A percentile compares a stretch with the other conserved stretches of the same genome.
Evolutionary conservation across 2,329 filamentous ascomycete species (phyloP).

Genomic region (Aspergillus versicolor): DNA sequence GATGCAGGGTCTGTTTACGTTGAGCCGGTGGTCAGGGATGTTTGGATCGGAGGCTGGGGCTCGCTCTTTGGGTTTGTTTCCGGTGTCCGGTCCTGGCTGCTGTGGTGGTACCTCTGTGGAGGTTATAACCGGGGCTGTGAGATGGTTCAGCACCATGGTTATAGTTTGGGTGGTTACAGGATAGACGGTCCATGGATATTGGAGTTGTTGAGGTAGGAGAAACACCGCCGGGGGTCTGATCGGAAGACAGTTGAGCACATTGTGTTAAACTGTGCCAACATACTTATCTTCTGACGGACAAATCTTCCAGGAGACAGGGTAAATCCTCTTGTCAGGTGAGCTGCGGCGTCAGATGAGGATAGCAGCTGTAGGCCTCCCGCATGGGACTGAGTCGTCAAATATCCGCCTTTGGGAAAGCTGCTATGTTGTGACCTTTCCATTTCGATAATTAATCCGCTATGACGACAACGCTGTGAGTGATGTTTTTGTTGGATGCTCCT

Average conservation of each 20-base stretch:
- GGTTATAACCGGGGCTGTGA: constrained; percentile 5
- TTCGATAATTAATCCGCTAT: background rate
- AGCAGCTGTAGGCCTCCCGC: background rate
- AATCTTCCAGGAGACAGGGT: background rate
- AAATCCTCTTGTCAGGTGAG: constrained; percentile 1
- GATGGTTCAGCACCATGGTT: constrained; percentile 9
- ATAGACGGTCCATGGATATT: background rate
- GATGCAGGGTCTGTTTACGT: constrained; percentile 44
- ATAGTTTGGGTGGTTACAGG: background rate
- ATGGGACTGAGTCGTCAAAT: background rate
- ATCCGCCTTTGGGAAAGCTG: background rate
- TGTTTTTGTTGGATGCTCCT: background rate
- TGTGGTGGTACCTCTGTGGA: background rate
- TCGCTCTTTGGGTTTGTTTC: background rate
- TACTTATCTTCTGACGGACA: background rate
- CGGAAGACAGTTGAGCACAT: background rate
- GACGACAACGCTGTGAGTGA: background rate
- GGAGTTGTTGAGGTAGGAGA: background rate
- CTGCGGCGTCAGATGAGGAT: background rate
- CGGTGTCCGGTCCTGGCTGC: background rate
- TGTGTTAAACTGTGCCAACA: background rate
- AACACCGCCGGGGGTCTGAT: background rate
- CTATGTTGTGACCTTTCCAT: background rate
- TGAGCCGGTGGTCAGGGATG: constrained; percentile 36
- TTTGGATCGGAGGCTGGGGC: constrained; percentile 31